phyloP scores from a whole-genome alignment of 176 grass and related monocot species.

The Oryza rufipogon region DNA sequence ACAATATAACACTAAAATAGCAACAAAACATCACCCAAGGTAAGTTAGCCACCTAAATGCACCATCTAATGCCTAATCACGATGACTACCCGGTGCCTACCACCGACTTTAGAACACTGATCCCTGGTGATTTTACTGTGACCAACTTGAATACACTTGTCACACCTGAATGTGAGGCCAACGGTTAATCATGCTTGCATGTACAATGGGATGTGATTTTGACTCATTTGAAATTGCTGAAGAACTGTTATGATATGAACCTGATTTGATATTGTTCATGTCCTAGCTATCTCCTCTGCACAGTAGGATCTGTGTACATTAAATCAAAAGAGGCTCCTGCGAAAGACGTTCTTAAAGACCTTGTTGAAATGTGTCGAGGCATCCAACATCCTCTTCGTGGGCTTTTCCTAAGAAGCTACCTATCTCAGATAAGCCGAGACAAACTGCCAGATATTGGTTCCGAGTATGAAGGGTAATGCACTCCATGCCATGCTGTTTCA shows the following conservation, averaged over 20 bases:
- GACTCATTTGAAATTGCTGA: conserved; percentile 10
- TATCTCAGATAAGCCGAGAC: conserved; percentile 93
- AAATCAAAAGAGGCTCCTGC: conserved; percentile 96
- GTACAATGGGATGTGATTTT: neutral
- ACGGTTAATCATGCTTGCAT: conserved; percentile 2
- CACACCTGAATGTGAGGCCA: conserved; percentile 8
- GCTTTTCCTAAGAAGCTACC: conserved; percentile 99
- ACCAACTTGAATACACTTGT: neutral
- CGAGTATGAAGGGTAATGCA: conserved; percentile 86
- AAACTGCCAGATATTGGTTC: conserved; percentile 94
- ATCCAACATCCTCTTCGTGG: conserved; percentile 94
- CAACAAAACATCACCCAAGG: no score
- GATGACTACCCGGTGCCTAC: no score
- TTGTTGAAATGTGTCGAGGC: conserved; percentile 95
- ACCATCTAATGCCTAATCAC: no score
- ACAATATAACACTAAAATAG: no score
- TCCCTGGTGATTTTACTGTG: conserved; percentile 12
- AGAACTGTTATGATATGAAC: neutral
- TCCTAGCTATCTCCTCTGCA: conserved; percentile 93
- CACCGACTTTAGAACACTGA: neutral
- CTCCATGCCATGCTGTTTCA: neutral
- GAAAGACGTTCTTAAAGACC: conserved; percentile 98
- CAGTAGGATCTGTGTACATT: conserved; percentile 95
- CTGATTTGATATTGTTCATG: conserved; percentile 54
- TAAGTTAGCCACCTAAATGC: no score